Conservation (phyloP, 78 protist species). For the Chrysochromulina parva region DNA sequence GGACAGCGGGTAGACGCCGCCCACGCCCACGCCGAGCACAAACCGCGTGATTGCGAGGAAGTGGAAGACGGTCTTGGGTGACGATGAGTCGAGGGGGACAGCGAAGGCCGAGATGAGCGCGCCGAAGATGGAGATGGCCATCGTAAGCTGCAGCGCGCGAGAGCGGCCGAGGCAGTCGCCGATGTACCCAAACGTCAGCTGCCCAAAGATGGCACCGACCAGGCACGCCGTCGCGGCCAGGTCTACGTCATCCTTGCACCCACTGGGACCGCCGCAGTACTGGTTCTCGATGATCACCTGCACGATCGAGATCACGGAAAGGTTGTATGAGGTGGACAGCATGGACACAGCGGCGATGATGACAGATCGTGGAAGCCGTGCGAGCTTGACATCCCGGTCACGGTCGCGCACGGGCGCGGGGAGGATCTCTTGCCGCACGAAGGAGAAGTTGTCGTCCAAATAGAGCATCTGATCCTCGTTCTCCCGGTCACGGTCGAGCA, state of each 20-base stretch:
- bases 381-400: no score
- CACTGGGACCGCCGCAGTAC: not conserved
- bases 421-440: no score
- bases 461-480: no score
- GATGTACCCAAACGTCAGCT: conserved; percentile 41
- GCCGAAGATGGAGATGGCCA: not conserved
- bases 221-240: not conserved
- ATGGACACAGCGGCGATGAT: not conserved
- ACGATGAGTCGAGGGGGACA: not conserved
- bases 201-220: conserved; percentile 22
- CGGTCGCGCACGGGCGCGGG: no score
- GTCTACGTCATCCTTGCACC: not conserved
- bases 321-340: not conserved
- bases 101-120: conserved; percentile 2
- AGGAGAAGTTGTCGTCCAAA: no score
- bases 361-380: no score
- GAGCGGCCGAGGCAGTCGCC: conserved; percentile 40
- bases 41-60: conserved; percentile 29
- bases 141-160: not conserved
- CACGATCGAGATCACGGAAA: not conserved
- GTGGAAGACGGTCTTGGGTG: not conserved
- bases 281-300: not conserved
- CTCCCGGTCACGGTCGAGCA: no score
- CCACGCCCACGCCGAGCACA: conserved; percentile 72
- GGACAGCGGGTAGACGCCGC: no score